These are phyloP conservation scores for Paratinospora sagittata DNA, from an alignment of 164 flowering plant genomes.

Conservation along the genomic window DNA sequence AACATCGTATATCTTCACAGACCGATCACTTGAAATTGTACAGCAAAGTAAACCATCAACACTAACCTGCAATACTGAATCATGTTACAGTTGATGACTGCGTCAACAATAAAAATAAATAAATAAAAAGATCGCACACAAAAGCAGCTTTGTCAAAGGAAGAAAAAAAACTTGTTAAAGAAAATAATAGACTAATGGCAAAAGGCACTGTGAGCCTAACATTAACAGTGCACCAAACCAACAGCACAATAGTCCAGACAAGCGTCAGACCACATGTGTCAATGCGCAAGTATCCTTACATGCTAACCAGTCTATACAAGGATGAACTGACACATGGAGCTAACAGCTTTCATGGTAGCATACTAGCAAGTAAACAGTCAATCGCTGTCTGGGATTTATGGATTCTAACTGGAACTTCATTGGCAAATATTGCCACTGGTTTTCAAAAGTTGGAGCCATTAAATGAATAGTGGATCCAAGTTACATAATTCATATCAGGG, in stretches of 20 bases:
- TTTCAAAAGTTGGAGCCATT: too few species aligned
- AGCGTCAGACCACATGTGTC: too few species aligned
- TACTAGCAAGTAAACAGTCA: too few species aligned
- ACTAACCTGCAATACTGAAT: conserved; percentile 89
- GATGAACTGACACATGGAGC: too few species aligned
- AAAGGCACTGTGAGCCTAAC: not conserved
- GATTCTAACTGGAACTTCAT: too few species aligned
- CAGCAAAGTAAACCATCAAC: conserved; percentile 91
- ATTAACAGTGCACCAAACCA: not conserved
- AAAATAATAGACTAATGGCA: not conserved
- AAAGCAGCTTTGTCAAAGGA: not conserved
- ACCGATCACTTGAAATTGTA: conserved; percentile 79
- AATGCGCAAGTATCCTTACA: too few species aligned
- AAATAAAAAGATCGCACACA: not conserved
- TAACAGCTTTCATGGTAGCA: not conserved
- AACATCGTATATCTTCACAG: conserved; percentile 95
- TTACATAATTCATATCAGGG: too few species aligned
- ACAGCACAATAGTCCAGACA: not conserved
- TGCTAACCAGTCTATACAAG: too few species aligned
- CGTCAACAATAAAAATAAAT: conserved; percentile 1
- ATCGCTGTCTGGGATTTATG: too few species aligned
- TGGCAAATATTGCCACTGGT: too few species aligned
- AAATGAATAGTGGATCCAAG: too few species aligned
- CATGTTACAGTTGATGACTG: conserved; percentile 44
- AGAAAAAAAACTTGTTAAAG: not conserved